These are phyloP conservation scores for Sphaerobolus stellatus DNA, from an alignment of 1,284 basidiomycete species.

Conservation along the genomic window DNA sequence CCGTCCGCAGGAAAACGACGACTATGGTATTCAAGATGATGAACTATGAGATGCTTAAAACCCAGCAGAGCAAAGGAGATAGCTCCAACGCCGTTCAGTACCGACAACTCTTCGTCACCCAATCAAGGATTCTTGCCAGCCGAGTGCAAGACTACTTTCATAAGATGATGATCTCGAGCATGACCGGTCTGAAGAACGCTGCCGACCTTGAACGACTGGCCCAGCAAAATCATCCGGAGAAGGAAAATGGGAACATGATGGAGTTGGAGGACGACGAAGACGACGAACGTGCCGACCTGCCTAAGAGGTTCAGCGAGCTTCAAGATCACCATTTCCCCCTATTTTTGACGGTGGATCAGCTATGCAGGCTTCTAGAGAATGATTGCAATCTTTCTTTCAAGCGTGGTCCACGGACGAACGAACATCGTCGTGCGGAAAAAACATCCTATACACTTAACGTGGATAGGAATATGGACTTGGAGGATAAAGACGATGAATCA, in stretches of 20 bases:
- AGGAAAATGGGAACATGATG: conserved; percentile 34
- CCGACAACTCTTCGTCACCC: conserved; percentile 72
- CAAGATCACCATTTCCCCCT: conserved; percentile 65
- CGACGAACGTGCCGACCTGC: conserved; percentile 47
- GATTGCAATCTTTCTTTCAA: conserved; percentile 17
- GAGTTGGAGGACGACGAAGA: conserved; percentile 51
- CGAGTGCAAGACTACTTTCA: conserved; percentile 67
- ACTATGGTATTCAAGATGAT: conserved; percentile 76
- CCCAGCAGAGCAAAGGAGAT: conserved; percentile 39
- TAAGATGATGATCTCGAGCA: conserved; percentile 51
- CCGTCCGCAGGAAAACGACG: conserved; percentile 63
- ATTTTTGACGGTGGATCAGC: conserved; percentile 63
- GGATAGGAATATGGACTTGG: conserved; percentile 8
- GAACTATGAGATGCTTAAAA: conserved; percentile 45
- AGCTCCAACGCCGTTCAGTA: conserved; percentile 39
- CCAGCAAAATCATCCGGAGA: conserved; percentile 7
- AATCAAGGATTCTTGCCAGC: conserved; percentile 60
- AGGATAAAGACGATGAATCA: conserved; percentile 1
- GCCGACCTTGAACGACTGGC: conserved; percentile 33
- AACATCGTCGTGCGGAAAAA: conserved; percentile 15
- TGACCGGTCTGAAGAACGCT: conserved; percentile 37
- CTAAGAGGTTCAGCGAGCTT: conserved; percentile 56
- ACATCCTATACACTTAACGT: conserved; percentile 12
- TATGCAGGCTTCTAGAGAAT: conserved; percentile 24
- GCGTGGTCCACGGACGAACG: conserved; percentile 14